phyloP scores from a whole-genome alignment of 176 grass and related monocot species.

The Oryza australiensis region DNA sequence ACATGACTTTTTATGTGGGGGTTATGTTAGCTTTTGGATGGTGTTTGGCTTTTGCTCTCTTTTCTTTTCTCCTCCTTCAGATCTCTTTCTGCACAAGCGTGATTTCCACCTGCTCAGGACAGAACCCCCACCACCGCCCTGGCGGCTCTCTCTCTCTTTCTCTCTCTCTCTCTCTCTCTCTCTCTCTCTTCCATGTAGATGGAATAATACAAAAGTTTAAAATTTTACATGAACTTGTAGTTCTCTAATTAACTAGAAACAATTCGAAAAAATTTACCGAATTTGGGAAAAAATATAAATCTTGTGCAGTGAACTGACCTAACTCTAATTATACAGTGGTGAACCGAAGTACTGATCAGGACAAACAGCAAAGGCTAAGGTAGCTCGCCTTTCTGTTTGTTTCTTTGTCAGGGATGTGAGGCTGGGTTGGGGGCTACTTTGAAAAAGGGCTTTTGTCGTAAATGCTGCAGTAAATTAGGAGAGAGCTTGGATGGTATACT shows the following conservation, averaged over 20 bases:
- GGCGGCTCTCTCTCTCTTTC: neutral
- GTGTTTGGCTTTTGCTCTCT: constrained; percentile 32
- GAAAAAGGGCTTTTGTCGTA: constrained; percentile 4
- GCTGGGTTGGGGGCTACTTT: neutral
- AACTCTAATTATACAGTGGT: neutral
- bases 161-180: neutral
- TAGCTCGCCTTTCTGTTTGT: constrained; percentile 23
- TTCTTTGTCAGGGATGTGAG: constrained; percentile 7
- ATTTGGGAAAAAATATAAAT: neutral
- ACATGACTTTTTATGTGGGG: constrained; percentile 29
- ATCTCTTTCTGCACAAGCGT: constrained; percentile 42
- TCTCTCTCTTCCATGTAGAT: neutral
- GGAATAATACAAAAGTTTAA: neutral
- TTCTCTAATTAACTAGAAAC: neutral
- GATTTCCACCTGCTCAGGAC: constrained; percentile 41
- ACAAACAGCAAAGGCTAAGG: constrained; percentile 19
- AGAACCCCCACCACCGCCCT: constrained; percentile 18
- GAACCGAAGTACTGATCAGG: neutral
- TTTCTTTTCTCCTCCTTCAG: neutral
- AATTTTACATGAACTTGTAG: neutral
- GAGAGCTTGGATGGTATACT: neutral
- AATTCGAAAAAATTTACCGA: neutral
- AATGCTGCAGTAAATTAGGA: constrained; percentile 17
- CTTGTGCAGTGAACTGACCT: neutral
- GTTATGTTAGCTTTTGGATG: constrained; percentile 34